A percentile compares a stretch with the other conserved stretches of the same genome.
Evolutionary conservation across 2,329 filamentous ascomycete genomes (phyloP).

Genomic region (Clonostachys byssicola): DNA sequence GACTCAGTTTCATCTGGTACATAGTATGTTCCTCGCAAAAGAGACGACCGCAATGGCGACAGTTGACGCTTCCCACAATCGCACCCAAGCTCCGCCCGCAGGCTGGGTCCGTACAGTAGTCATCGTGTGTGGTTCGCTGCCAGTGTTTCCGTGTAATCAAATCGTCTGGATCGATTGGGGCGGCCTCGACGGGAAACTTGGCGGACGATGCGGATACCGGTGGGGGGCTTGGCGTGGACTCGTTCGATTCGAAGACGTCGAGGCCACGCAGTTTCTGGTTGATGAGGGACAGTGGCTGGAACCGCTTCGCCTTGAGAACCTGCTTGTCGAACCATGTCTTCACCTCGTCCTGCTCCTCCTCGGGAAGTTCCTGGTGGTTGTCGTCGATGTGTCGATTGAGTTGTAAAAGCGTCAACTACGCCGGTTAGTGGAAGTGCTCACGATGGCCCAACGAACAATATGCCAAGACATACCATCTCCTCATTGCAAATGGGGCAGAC

Average conservation of each 20-base stretch:
- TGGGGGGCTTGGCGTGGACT: slow-evolving; percentile 39
- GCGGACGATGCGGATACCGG: neutral
- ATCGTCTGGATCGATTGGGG: slow-evolving; percentile 74
- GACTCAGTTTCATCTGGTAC: slow-evolving; percentile 98
- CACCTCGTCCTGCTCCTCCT: slow-evolving; percentile 86
- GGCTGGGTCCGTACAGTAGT: slow-evolving; percentile 80
- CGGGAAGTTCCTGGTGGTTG: slow-evolving; percentile 82
- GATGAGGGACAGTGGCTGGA: slow-evolving; percentile 84
- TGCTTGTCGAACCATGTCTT: slow-evolving; percentile 97
- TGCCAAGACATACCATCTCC: slow-evolving; percentile 70
- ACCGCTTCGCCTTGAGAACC: slow-evolving; percentile 87
- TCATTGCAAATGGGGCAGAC: slow-evolving; percentile 98
- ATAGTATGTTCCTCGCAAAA: slow-evolving; percentile 98
- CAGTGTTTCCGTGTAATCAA: slow-evolving; percentile 85
- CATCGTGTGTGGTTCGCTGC: slow-evolving; percentile 72
- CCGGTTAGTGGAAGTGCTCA: neutral
- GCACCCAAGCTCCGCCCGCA: slow-evolving; percentile 78
- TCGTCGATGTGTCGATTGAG: slow-evolving; percentile 86
- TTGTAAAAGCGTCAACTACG: slow-evolving; percentile 82
- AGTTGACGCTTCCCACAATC: slow-evolving; percentile 83
- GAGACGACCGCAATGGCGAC: slow-evolving; percentile 83
- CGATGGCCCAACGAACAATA: neutral
- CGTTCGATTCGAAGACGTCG: slow-evolving; percentile 92
- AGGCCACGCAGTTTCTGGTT: slow-evolving; percentile 92
- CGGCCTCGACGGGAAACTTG: slow-evolving; percentile 30